Base-by-base conservation (phyloP, 345 rosid species). In the Dipteronia dyeriana region DNA sequence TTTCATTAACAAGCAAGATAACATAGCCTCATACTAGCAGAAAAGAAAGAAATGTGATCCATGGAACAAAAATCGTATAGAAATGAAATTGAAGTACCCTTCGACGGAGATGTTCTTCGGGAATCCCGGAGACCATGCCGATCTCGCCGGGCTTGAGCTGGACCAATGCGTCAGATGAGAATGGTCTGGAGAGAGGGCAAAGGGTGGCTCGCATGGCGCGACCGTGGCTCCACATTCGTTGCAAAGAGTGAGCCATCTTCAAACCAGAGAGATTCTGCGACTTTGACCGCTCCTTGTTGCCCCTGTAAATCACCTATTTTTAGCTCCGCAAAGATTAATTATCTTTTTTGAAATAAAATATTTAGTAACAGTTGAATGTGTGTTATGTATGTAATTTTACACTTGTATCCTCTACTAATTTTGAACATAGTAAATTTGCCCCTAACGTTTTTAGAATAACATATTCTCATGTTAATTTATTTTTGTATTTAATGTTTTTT, bases 41-140 rank as follows among this genome's bases (percentile, higher is more conserved):
- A 4, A 54, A 3, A 45, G 49, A 45, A 63, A 3, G 31, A 66
- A 66, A 25, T 23, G 71, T 54, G 34, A 75, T 53, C 47, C 16
- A 10, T 29, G 10, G 8, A 23, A 29, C 10, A 10, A 51, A 63
- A 22, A 0, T 6, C 16, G 16, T 34, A 9, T 16, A 49, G 2
- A 43, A 61, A 61, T 39, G 10, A 68, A 22, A 59, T 25, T 34
- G 38, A 34, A 34, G 19, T 71, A 88, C 98, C 85, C 88, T 88
- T 19, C 98, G 76, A 10, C 88, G 77, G 43, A 94, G 95, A 75
- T 94, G 98, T 56, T 94, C 91, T 62, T 92, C 90, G 16, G 98
- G 99, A 77, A 94, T 97, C 14, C 98, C 97, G 7, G 97, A 94
- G 88, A 96, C 90, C 79, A 85, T 73, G 74, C 98, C 98, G 80